These are phyloP conservation scores for Aureobasidium melanogenum DNA, from an alignment of 2,329 filamentous ascomycete genomes.

Conservation along the genomic window DNA sequence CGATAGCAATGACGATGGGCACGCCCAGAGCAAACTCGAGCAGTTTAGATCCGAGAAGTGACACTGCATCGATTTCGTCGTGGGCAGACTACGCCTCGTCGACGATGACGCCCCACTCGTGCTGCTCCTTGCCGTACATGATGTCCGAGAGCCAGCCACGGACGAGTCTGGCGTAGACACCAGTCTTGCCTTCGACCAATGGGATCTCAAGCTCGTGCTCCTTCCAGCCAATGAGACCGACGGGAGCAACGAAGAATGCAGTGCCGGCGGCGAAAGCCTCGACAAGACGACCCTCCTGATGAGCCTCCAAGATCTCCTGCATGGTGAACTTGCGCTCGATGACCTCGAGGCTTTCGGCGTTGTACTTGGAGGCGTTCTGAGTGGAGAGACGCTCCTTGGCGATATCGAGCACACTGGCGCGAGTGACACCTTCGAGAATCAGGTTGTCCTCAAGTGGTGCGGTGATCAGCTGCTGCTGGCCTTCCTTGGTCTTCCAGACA, in stretches of 20 bases:
- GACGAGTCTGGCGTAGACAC: constrained; percentile 32
- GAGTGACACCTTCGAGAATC: constrained; percentile 83
- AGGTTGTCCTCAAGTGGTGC: constrained; percentile 74
- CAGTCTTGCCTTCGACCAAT: constrained; percentile 24
- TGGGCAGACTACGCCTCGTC: constrained; percentile 23
- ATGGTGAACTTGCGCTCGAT: constrained; percentile 50
- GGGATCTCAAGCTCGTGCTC: constrained; percentile 36
- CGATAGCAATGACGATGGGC: background rate
- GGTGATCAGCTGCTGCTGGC: constrained; percentile 63
- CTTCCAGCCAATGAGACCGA: constrained; percentile 37
- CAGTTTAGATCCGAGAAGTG: background rate
- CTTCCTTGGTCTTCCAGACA: constrained; percentile 61
- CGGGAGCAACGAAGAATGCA: constrained; percentile 48
- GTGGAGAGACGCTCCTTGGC: constrained; percentile 51
- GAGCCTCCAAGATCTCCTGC: constrained; percentile 15
- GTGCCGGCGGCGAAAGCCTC: constrained; percentile 85
- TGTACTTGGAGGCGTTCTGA: constrained; percentile 13
- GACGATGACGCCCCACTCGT: constrained; percentile 40
- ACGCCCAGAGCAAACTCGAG: background rate
- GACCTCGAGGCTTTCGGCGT: constrained; percentile 8
- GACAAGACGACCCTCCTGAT: constrained; percentile 39
- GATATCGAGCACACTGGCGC: constrained; percentile 68
- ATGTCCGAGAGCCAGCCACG: constrained; percentile 41
- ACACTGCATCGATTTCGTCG: background rate
- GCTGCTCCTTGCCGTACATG: constrained; percentile 39